These are phyloP conservation scores for Fusarium nodosum DNA, from an alignment of 2,329 filamentous ascomycete genomes.

Conservation along the genomic window DNA sequence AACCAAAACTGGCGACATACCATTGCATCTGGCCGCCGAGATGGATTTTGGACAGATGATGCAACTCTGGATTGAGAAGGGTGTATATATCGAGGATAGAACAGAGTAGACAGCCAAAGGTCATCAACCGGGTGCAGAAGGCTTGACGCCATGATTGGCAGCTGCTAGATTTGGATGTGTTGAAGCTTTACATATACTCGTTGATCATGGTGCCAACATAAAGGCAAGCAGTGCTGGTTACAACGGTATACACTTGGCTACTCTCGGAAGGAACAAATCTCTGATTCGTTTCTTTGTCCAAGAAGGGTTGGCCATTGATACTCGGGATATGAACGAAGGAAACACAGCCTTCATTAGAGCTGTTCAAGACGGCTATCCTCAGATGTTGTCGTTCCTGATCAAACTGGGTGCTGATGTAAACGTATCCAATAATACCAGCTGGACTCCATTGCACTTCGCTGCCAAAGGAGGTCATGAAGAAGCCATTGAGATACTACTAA, in stretches of 20 bases:
- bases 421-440: background rate
- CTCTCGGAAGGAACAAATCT: background rate
- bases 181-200: background rate
- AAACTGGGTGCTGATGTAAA: background rate
- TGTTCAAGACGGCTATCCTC: too few relatives aligned
- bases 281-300: background rate
- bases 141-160: background rate
- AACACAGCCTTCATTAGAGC: background rate
- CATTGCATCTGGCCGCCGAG: background rate
- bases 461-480: background rate
- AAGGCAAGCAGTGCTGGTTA: background rate
- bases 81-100: background rate
- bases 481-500: background rate
- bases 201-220: background rate
- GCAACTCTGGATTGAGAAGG: background rate
- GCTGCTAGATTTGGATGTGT: background rate
- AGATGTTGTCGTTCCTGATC: background rate
- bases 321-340: too few relatives aligned
- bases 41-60: background rate
- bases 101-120: too few relatives aligned
- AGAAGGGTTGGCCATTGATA: background rate
- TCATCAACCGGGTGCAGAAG: accelerated
- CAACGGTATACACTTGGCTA: background rate
- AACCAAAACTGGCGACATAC: background rate
- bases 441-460: background rate